Evolutionary conservation across 306 rosid genomes (phyloP), one percentile per base, ranked within the genome.

Genomic region (Vigna radiata): DNA sequence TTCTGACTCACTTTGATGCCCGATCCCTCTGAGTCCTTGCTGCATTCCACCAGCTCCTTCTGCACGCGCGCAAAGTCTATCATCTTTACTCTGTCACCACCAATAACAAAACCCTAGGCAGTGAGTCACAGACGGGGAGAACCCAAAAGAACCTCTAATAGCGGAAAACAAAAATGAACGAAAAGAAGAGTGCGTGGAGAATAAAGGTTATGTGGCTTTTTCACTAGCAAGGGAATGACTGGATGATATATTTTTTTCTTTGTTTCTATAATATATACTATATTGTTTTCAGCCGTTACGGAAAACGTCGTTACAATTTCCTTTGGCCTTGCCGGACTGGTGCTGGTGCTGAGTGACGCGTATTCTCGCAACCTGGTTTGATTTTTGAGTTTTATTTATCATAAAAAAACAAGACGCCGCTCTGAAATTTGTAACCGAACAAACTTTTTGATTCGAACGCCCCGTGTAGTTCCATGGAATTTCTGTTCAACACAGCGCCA

Each of bases 41-140:
- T 73, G 86, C 99, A 95, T 83, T 95, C 99, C 10, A 73, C 89
- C 21, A 95, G 97, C 94, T 95, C 99, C 91, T 95, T 95, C 86
- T 95, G 99, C 31, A 92, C 99, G 74, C 99, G 93, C 72, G 91
- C 86, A 61, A 95, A 87, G 91, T 95, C 99, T 41, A 92, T 66
- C 99, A 95, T 95, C 89, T 82, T 81, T 85, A 81, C 72, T 65
- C 81, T 82, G 73, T 64, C 18, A 74, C n/a, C 36, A 23, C 36
- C 36, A 23, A 73, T 8, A 1, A 18, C n/a, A 6, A 72, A 86
- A 86, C 85, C 89, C 89, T 76, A 81, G 23, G 27, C 62, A 39
- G 33, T 46, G 69, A 43, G 69, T 63, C 46, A 33, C 46, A 61
- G 68, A 61, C 46, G 23, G 46, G 14, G 46, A 61, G 3, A 61